A percentile compares a stretch with the other conserved stretches of the same genome.
phyloP scores from a whole-genome alignment of 495 filamentous ascomycete genomes.

The Pseudevernia furfuracea region DNA sequence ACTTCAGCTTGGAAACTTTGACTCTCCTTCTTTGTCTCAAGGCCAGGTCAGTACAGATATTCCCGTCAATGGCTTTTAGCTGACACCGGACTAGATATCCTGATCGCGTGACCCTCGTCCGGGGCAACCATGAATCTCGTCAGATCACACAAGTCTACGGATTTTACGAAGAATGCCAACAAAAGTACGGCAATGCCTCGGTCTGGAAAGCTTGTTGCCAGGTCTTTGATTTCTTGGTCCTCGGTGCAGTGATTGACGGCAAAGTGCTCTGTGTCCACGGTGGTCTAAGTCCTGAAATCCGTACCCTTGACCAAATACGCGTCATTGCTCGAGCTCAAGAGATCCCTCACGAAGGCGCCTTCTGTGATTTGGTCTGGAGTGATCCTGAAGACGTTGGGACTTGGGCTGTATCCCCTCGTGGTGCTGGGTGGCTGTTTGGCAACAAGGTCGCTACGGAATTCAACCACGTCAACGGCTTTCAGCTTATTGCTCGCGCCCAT shows the following conservation, averaged over 20 bases:
- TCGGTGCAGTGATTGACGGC: conserved; percentile 94
- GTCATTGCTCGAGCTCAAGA: conserved; percentile 95
- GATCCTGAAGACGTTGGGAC: conserved; percentile 98
- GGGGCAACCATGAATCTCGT: conserved; percentile 94
- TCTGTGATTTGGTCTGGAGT: conserved; percentile 97
- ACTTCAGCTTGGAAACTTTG: conserved; percentile 95
- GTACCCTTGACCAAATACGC: conserved; percentile 93
- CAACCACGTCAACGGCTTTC: conserved; percentile 95
- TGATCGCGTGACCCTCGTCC: conserved; percentile 88
- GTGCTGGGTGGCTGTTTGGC: conserved; percentile 95
- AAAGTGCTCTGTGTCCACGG: conserved; percentile 96
- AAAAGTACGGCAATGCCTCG: conserved; percentile 95
- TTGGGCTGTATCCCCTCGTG: conserved; percentile 91
- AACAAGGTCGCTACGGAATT: conserved; percentile 98
- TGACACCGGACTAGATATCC: conserved; percentile 62
- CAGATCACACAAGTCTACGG: conserved; percentile 99
- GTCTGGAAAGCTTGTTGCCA: conserved; percentile 99
- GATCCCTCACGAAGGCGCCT: conserved; percentile 96
- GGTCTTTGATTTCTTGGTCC: conserved; percentile 94
- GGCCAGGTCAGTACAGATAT: conserved; percentile 63
- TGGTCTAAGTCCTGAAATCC: conserved; percentile 91
- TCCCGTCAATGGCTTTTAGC: neutral
- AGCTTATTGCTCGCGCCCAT: conserved; percentile 88
- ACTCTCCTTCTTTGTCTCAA: conserved; percentile 93
- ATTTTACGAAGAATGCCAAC: conserved; percentile 97